Percentiles rank a stretch among this genome's conserved stretches.
Evolutionary conservation across 1,284 basidiomycete genomes (phyloP).

Genomic region (Clitocybe nebularis): DNA sequence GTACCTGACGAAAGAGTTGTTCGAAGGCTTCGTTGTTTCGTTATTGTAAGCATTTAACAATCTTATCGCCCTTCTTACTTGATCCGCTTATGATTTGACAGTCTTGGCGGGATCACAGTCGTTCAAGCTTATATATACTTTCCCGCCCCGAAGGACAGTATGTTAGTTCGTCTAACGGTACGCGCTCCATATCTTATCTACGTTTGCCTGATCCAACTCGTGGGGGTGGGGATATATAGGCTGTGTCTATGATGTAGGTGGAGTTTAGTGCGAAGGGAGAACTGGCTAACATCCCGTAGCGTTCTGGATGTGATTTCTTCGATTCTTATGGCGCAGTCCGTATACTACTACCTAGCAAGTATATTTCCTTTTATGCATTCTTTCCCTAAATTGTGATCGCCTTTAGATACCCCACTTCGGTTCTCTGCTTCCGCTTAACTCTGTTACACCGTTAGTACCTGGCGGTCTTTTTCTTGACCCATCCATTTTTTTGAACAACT

Average conservation of each 20-base stretch:
- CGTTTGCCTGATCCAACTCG: not conserved
- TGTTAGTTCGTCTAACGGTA: slow-evolving; percentile 15
- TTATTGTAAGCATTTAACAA: slow-evolving; percentile 10
- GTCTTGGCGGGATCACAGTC: slow-evolving; percentile 24
- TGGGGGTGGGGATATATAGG: too few relatives aligned
- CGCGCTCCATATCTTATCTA: slow-evolving; percentile 4
- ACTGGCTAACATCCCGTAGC: slow-evolving; percentile 10
- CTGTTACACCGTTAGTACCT: slow-evolving; percentile 19
- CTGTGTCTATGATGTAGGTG: slow-evolving; percentile 20
- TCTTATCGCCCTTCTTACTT: not conserved
- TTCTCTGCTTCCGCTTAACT: slow-evolving; percentile 20
- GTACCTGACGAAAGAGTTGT: not conserved
- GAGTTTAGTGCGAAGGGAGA: not conserved
- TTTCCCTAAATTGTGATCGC: not conserved
- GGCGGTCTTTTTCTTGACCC: not conserved
- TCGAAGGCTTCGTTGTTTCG: slow-evolving; percentile 16
- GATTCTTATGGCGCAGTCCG: slow-evolving; percentile 22
- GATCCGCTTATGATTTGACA: slow-evolving; percentile 5
- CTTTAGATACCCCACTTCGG: slow-evolving; percentile 24
- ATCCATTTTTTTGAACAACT: not conserved
- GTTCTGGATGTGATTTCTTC: slow-evolving; percentile 23
- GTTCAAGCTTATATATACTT: slow-evolving; percentile 28
- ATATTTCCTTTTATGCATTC: not conserved
- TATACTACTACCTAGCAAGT: slow-evolving; percentile 25
- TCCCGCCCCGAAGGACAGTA: slow-evolving; percentile 12